Conservation (phyloP, 306 rosid species). For the Comarum palustre region DNA sequence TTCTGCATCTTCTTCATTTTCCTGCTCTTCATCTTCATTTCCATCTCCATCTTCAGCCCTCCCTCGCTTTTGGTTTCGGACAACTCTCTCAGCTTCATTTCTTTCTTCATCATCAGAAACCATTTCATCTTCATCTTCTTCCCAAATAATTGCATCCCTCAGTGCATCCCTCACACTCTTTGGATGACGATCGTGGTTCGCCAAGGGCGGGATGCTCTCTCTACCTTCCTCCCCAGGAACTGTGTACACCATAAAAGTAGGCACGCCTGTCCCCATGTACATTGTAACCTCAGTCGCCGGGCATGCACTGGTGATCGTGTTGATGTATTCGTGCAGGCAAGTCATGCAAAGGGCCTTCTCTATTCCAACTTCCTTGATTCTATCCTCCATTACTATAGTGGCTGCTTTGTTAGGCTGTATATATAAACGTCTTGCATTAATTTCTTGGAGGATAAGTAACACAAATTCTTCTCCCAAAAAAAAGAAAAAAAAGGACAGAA, state of each 20-base stretch:
- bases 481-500: no score
- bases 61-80: no score
- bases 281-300: no score
- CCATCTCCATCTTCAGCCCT: no score
- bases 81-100: no score
- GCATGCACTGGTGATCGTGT: slow-evolving; percentile 48
- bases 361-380: no score
- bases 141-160: not conserved
- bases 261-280: not conserved
- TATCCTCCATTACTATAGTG: slow-evolving; percentile 47
- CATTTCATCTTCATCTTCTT: no score
- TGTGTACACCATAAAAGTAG: no score
- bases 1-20: no score
- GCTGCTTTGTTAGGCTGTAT: slow-evolving; percentile 62
- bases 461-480: not conserved
- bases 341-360: slow-evolving; percentile 42
- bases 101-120: no score
- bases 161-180: not conserved
- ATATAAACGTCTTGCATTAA: not conserved
- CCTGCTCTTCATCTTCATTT: not conserved
- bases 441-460: not conserved
- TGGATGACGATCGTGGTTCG: not conserved
- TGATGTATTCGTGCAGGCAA: slow-evolving; percentile 26
- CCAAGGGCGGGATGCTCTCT: not conserved
- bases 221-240: no score